Percentiles rank a stretch among this genome's conserved stretches.
phyloP scores from a whole-genome alignment of 306 rosid genomes.

The Lathyrus aphaca region DNA sequence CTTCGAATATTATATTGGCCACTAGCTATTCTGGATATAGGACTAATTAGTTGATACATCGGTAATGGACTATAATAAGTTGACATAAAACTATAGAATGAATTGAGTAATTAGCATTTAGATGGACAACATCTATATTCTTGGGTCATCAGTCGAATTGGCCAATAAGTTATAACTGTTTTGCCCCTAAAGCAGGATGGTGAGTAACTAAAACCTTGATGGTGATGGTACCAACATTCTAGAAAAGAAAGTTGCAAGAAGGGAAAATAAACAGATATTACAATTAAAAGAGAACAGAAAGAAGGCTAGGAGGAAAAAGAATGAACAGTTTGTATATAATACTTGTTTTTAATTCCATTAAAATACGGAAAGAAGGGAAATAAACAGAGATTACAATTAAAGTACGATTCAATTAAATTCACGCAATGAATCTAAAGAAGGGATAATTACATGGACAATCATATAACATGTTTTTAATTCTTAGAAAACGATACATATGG shows the following conservation, averaged over 20 bases:
- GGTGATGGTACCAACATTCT: background rate
- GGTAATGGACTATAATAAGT: background rate
- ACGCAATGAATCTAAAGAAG: background rate
- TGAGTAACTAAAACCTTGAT: conserved; percentile 6
- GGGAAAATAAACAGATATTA: background rate
- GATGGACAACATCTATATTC: background rate
- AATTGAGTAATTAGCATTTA: background rate
- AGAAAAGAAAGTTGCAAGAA: background rate
- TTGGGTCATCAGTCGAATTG: background rate
- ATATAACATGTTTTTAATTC: background rate
- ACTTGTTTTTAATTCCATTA: too few species aligned
- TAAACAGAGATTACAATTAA: too few species aligned
- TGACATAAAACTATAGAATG: background rate
- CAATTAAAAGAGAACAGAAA: background rate
- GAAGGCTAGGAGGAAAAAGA: background rate
- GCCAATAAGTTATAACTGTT: background rate
- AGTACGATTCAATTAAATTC: background rate
- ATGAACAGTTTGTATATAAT: conserved; percentile 5
- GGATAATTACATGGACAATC: background rate
- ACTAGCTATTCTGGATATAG: too few species aligned
- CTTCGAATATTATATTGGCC: too few species aligned
- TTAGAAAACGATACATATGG: background rate
- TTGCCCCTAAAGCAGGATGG: background rate
- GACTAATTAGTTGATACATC: background rate
- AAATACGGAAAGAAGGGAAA: too few species aligned